Conservation (phyloP, 2,329 filamentous ascomycete genomes). For the Bipolaris gigantea region DNA sequence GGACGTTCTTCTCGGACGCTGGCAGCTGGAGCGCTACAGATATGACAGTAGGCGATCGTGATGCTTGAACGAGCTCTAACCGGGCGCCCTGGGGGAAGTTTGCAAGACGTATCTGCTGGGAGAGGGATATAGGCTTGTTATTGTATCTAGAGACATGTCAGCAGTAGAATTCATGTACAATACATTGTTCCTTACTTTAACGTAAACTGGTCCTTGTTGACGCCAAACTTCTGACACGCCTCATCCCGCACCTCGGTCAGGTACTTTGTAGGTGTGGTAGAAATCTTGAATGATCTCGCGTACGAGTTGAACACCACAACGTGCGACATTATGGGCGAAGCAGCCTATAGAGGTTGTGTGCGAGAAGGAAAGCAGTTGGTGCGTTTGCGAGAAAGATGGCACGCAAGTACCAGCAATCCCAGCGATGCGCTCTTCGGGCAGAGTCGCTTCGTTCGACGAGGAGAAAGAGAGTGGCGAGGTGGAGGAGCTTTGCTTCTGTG, state of each 20-base stretch:
- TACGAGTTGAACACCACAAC: constrained; percentile 85
- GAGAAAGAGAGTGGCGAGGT: constrained; percentile 36
- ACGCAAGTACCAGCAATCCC: constrained; percentile 34
- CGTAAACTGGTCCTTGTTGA: constrained; percentile 72
- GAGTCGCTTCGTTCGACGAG: constrained; percentile 34
- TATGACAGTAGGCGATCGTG: constrained; percentile 81
- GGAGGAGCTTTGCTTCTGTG: constrained; percentile 39
- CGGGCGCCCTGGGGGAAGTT: constrained; percentile 85
- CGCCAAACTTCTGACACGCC: constrained; percentile 79
- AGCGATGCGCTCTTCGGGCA: constrained; percentile 28
- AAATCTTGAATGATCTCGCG: constrained; percentile 75
- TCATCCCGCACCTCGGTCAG: constrained; percentile 84
- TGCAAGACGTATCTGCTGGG: constrained; percentile 78
- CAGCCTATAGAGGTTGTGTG: constrained; percentile 31
- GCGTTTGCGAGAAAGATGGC: constrained; percentile 30
- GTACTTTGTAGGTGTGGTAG: constrained; percentile 78
- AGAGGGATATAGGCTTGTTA: constrained; percentile 83
- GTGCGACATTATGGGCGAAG: constrained; percentile 72
- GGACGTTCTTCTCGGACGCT: constrained; percentile 52
- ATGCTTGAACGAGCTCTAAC: constrained; percentile 85
- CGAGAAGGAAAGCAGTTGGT: constrained; percentile 28
- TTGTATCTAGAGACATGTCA: constrained; percentile 51
- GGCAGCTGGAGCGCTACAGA: constrained; percentile 88
- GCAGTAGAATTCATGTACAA: background rate
- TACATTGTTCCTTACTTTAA: constrained; percentile 66